Base-by-base conservation (phyloP, 495 filamentous ascomycete genomes). In the Penicillium roqueforti region DNA sequence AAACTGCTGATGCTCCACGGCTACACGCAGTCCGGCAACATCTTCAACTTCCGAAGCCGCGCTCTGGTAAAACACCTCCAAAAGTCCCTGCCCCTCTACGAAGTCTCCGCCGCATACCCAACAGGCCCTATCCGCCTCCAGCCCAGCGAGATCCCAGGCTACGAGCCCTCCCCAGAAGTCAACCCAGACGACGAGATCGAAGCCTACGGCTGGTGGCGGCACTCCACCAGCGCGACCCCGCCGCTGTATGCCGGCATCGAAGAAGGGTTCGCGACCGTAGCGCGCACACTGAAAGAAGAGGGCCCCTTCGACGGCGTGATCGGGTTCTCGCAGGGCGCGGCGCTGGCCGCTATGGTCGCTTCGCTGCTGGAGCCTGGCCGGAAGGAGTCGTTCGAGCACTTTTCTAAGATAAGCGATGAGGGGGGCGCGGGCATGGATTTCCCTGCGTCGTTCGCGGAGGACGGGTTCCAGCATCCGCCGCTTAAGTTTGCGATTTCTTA, bases 31-130 rank as follows among this genome's bases (percentile, higher is more conserved):
- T 92, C 90, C 28, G 91, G 92, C 29, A 66, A 83, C 1, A 73
- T 89, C 65, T 97, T 97, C 83, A 85, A 83, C 72, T 81, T 87
- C 70, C 97, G 97, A 77, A 92, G 87, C 57, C 85, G 86, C 68
- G 91, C 90, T 20, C 79, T 97, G 14, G 78, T 88, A 62, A 97
- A 96, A 69, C 66, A 82, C 63, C 80, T 97, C 45, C 74, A 76
- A 46, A 95, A 95, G 68, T 68, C 81, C 28, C 84, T 97, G 59
- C 76, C 82, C 4, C 67, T 78, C 34, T 63, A 78, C 56, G 69
- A 70, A 53, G 77, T 81, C 56, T 68, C 75, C 14, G 75, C 83
- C 23, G 73, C 75, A 28, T 80, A 78, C 54, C 79, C 80, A 1
- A 78, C 79, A 1, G 79, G 63, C 0, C 81, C 82, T 0, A 58